Conservation (phyloP, 1,284 basidiomycete genomes). For the Cutaneotrichosporon curvatum region DNA sequence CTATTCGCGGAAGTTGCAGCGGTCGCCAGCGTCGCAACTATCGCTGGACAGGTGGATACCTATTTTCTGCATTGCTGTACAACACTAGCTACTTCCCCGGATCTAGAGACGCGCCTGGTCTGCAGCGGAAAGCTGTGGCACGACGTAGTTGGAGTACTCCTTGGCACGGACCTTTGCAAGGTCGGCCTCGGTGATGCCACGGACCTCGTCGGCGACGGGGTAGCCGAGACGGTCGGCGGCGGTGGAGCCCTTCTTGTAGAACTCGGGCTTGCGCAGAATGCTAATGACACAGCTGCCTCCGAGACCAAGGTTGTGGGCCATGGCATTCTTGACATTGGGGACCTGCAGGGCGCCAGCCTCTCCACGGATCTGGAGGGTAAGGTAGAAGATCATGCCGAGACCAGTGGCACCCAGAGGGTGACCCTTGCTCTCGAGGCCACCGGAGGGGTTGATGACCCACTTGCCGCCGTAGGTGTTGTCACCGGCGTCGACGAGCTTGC, state of each 20-base stretch:
- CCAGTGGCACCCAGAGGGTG: conserved; percentile 20
- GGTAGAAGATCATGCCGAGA: conserved; percentile 22
- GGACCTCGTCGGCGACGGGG: conserved; percentile 14
- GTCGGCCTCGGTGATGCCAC: conserved; percentile 10
- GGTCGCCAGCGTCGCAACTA: no score
- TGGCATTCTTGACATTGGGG: conserved; percentile 14
- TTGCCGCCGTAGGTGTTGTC: conserved; percentile 22
- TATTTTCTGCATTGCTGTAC: no score
- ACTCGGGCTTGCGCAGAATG: conserved; percentile 14
- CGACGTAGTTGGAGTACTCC: conserved; percentile 10
- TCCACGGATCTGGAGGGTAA: conserved; percentile 16
- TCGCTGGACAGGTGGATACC: no score
- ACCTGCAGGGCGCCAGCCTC: conserved; percentile 18
- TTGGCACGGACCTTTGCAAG: conserved; percentile 14
- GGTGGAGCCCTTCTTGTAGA: conserved; percentile 13
- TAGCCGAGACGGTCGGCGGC: conserved; percentile 11
- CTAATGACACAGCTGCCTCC: conserved; percentile 16
- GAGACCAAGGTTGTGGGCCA: conserved; percentile 19
- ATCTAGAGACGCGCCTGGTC: no score
- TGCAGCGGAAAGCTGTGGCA: no score
- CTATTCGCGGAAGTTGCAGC: no score
- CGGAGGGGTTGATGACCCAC: conserved; percentile 18
- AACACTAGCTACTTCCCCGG: no score
- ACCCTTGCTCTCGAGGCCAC: conserved; percentile 20
- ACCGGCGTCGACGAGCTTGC: conserved; percentile 14